Evolutionary conservation across 1,284 basidiomycete genomes (phyloP).

Genomic region (Agroathelia rolfsii): DNA sequence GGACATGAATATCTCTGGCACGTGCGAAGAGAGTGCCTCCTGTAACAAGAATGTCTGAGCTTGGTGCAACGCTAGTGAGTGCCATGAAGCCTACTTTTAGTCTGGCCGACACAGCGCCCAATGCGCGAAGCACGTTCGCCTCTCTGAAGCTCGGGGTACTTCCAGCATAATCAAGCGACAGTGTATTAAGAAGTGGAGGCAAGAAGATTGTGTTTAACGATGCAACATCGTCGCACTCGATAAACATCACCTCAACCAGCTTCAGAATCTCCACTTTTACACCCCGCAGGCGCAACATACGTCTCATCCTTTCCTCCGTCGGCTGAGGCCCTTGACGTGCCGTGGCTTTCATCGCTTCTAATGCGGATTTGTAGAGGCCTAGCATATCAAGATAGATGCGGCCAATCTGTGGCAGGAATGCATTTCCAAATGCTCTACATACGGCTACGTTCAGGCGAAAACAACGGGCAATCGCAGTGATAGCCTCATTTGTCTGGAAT

Average conservation of each 20-base stretch:
- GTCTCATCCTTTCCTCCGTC: slow-evolving; percentile 95
- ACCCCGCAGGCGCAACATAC: slow-evolving; percentile 86
- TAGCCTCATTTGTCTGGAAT: slow-evolving; percentile 84
- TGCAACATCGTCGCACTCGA: slow-evolving; percentile 93
- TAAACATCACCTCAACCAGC: slow-evolving; percentile 96
- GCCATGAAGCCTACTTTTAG: slow-evolving; percentile 83
- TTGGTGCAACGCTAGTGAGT: too few species aligned
- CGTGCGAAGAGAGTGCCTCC: slow-evolving; percentile 85
- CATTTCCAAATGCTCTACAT: slow-evolving; percentile 93
- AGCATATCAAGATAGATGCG: slow-evolving; percentile 98
- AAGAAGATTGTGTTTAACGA: slow-evolving; percentile 88
- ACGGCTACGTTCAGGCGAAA: slow-evolving; percentile 98
- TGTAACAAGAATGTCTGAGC: slow-evolving; percentile 24
- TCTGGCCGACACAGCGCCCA: slow-evolving; percentile 90
- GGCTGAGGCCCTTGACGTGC: slow-evolving; percentile 77
- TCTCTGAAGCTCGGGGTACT: slow-evolving; percentile 93
- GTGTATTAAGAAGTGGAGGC: slow-evolving; percentile 92
- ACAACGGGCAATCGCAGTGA: slow-evolving; percentile 95
- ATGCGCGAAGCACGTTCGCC: slow-evolving; percentile 95
- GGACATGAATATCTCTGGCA: slow-evolving; percentile 92
- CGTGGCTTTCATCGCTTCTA: slow-evolving; percentile 68
- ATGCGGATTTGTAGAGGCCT: slow-evolving; percentile 97
- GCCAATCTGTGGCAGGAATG: slow-evolving; percentile 95
- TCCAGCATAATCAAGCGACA: slow-evolving; percentile 91
- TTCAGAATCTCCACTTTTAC: slow-evolving; percentile 99